phyloP scores from a whole-genome alignment of 768 basidiomycete species.

The Collybiopsis confluens region DNA sequence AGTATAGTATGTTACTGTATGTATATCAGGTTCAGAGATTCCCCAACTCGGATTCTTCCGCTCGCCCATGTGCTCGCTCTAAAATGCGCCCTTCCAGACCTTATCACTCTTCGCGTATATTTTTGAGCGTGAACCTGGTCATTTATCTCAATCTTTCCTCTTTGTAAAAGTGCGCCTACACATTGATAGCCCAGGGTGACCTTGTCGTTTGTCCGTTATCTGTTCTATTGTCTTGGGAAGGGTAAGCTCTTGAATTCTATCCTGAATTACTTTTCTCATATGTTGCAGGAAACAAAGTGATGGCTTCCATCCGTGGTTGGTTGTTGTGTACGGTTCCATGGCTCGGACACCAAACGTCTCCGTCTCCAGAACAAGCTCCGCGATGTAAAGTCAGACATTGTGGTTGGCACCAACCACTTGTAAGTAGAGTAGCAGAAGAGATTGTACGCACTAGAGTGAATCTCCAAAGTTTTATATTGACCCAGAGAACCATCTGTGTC shows the following conservation, averaged over 20 bases:
- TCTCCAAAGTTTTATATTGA: no score
- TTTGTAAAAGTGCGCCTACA: not conserved
- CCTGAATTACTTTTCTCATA: not conserved
- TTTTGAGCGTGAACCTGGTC: conserved; percentile 45
- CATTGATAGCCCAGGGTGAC: conserved; percentile 40
- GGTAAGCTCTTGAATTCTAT: conserved; percentile 23
- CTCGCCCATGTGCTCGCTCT: not conserved
- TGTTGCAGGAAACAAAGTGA: conserved; percentile 42
- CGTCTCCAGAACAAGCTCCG: conserved; percentile 45
- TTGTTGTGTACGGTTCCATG: conserved; percentile 66
- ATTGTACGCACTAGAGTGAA: no score
- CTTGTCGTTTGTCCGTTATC: conserved; percentile 73
- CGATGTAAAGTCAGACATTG: conserved; percentile 41
- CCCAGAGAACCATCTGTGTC: no score
- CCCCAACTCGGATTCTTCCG: no score
- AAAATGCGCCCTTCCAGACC: conserved; percentile 30
- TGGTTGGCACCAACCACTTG: conserved; percentile 70
- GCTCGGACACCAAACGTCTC: conserved; percentile 45
- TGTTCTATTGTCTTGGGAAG: conserved; percentile 56
- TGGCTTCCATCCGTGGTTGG: conserved; percentile 50
- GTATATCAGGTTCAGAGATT: no score
- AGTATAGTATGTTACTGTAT: no score
- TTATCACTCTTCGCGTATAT: conserved; percentile 66
- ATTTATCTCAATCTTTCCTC: not conserved
- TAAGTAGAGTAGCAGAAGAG: no score